These are phyloP conservation scores for Zygosaccharomyces kombuchaensis DNA, from an alignment of 805 yeast genomes.

Conservation along the genomic window DNA sequence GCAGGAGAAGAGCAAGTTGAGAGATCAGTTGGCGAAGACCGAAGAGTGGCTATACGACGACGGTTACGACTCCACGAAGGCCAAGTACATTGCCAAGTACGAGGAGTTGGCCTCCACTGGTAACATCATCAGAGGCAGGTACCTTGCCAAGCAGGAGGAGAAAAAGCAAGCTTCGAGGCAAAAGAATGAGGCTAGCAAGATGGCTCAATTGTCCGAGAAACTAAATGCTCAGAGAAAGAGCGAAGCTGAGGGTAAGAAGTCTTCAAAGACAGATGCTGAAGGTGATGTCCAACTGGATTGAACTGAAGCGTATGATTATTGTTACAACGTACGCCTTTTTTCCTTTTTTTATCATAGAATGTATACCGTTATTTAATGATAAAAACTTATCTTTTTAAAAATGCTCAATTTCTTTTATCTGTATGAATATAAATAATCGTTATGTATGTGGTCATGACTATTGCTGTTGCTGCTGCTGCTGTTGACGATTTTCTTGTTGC, in stretches of 20 bases:
- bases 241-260: conserved; percentile 34
- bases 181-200: conserved; percentile 82
- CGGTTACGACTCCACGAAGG: conserved; percentile 95
- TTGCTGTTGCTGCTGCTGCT: neutral
- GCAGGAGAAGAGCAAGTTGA: conserved; percentile 78
- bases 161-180: conserved; percentile 83
- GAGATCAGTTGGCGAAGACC: conserved; percentile 69
- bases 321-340: neutral
- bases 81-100: conserved; percentile 93
- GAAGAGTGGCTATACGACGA: conserved; percentile 99
- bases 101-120: conserved; percentile 95
- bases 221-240: conserved; percentile 74
- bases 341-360: conserved; percentile 11
- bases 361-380: conserved; percentile 11
- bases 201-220: conserved; percentile 78
- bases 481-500: neutral
- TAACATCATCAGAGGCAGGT: conserved; percentile 93
- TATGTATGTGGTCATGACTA: neutral
- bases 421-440: neutral
- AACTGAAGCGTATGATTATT: neutral
- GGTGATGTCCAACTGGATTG: conserved; percentile 40
- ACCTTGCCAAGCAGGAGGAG: conserved; percentile 90
- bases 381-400: conserved; percentile 5
- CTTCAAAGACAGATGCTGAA: conserved; percentile 34
- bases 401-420: neutral